Evolutionary conservation across 2,329 filamentous ascomycete species (phyloP).

Genomic region (Fusarium sp.): DNA sequence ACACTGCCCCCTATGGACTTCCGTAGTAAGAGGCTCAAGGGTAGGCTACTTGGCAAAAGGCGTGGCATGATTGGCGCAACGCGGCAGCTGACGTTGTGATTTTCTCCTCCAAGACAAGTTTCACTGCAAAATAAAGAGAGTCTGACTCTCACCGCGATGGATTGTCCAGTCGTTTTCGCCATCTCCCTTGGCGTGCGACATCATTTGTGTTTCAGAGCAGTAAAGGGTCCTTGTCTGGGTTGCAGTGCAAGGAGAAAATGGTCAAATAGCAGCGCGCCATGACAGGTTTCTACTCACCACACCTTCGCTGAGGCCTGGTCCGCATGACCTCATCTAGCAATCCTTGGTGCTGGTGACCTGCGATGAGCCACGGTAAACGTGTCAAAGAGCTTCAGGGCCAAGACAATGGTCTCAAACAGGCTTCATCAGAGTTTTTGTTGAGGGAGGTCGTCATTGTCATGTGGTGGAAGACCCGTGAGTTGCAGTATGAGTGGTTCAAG

Average conservation of each 20-base stretch:
- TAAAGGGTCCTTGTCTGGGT: conserved; percentile 16
- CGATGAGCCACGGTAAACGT: conserved; percentile 37
- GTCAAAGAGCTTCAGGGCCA: conserved; percentile 34
- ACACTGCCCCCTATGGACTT: too few species aligned
- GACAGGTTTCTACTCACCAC: conserved; percentile 25
- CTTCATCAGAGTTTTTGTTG: conserved; percentile 31
- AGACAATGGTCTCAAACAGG: conserved; percentile 39
- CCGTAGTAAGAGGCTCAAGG: conserved; percentile 29
- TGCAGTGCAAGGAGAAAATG: conserved; percentile 11
- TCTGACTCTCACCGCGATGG: conserved; percentile 4
- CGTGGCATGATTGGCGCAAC: conserved; percentile 18
- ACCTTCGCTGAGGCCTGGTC: conserved; percentile 33
- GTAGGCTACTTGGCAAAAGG: conserved; percentile 29
- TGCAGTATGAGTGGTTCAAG: conserved; percentile 7
- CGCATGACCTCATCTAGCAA: conserved; percentile 49
- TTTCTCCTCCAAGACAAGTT: not conserved
- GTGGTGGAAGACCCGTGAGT: conserved; percentile 36
- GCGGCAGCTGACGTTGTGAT: conserved; percentile 20
- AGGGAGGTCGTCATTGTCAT: conserved; percentile 45
- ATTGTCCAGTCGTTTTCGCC: conserved; percentile 26
- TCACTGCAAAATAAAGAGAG: not conserved
- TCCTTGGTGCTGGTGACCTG: conserved; percentile 25
- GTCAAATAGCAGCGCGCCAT: conserved; percentile 36
- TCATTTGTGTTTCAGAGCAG: conserved; percentile 46
- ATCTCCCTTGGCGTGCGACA: conserved; percentile 31